Percentiles rank a stretch among this genome's conserved stretches.
These are phyloP conservation scores for Sisymbrium altissimum DNA, from an alignment of 345 rosid species.

Conservation along the genomic window DNA sequence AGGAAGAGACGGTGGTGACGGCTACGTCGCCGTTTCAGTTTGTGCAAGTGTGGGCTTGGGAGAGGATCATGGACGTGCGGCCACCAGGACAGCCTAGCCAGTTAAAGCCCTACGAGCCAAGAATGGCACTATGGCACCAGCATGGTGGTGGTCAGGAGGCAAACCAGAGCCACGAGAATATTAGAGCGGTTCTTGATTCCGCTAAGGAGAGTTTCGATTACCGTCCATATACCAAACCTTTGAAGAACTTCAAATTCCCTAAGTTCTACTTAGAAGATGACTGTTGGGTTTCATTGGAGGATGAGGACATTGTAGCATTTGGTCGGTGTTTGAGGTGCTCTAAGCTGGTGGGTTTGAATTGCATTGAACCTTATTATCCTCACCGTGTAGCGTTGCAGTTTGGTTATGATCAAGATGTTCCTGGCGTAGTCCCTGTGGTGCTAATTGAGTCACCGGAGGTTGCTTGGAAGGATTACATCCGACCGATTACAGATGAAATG, in stretches of 20 bases:
- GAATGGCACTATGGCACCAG: conserved; percentile 37
- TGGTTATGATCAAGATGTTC: conserved; percentile 28
- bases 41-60: conserved; percentile 47
- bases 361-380: conserved; percentile 21
- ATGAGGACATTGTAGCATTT: conserved; percentile 18
- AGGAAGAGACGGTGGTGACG: background rate
- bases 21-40: conserved; percentile 31
- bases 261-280: conserved; percentile 23
- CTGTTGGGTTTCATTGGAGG: conserved; percentile 5
- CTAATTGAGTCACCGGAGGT: background rate
- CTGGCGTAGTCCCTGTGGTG: conserved; percentile 24
- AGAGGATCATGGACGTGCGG: conserved; percentile 32
- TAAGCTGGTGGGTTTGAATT: conserved; percentile 21
- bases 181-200: conserved; percentile 29
- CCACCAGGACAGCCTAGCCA: conserved; percentile 28
- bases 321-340: conserved; percentile 21
- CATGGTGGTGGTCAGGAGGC: background rate
- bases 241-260: conserved; percentile 12
- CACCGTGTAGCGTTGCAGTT: conserved; percentile 27
- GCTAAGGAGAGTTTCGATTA: conserved; percentile 13
- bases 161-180: background rate
- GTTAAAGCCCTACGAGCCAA: conserved; percentile 27
- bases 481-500: conserved; percentile 3
- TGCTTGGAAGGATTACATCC: conserved; percentile 26
- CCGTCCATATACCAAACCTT: conserved; percentile 20